Evolutionary conservation across 352 stramenopile species (phyloP).

Genomic region (Saprolegnia diclina): DNA sequence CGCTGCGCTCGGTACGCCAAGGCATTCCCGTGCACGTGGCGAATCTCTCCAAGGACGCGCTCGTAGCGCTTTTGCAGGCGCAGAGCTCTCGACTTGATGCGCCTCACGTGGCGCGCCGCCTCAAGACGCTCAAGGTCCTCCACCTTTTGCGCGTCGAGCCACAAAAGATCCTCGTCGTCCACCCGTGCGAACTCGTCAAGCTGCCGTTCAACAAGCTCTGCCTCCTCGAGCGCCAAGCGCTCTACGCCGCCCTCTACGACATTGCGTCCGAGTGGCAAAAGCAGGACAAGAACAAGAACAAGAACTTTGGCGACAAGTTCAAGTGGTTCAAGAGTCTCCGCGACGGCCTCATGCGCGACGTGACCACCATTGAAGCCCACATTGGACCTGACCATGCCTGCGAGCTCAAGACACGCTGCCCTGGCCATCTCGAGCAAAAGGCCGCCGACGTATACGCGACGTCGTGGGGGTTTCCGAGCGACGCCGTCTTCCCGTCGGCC

Average conservation of each 20-base stretch:
- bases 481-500: background rate
- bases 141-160: background rate
- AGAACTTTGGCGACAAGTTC: conserved; percentile 9
- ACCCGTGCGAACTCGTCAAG: conserved; percentile 2
- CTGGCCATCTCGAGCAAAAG: background rate
- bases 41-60: background rate
- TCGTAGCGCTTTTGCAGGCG: background rate
- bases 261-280: background rate
- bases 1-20: background rate
- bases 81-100: background rate
- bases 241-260: background rate
- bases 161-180: background rate
- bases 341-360: conserved; percentile 3
- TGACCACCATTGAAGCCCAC: background rate
- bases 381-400: background rate
- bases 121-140: background rate
- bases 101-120: background rate
- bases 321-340: conserved; percentile 10
- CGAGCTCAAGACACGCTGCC: background rate
- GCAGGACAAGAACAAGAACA: background rate
- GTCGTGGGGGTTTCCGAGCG: background rate
- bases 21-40: conserved; percentile 1
- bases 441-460: background rate
- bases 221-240: background rate
- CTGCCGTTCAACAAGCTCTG: conserved; percentile 9